Evolutionary conservation across 2,329 filamentous ascomycete genomes (phyloP).

Genomic region (Leptosphaerulina australis): DNA sequence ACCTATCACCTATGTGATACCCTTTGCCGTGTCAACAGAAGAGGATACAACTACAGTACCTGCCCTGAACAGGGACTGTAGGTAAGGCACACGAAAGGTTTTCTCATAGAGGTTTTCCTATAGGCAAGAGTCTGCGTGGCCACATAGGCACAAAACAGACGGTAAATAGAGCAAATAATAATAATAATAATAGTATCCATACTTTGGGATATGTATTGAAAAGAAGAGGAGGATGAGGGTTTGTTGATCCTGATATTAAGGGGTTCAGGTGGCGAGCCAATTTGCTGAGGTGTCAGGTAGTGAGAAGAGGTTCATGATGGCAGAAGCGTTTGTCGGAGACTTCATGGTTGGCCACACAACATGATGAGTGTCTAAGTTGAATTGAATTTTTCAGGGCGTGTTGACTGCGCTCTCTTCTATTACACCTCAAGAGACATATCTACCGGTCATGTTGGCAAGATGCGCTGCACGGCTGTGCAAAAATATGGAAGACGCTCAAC

Average conservation of each 20-base stretch:
- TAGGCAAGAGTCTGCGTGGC: too few relatives aligned
- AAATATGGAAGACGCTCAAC: slow-evolving; percentile 73
- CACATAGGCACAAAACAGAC: too few relatives aligned
- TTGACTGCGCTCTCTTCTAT: slow-evolving; percentile 42
- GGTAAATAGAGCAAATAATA: too few relatives aligned
- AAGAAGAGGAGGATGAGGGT: slow-evolving; percentile 33
- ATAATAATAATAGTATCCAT: too few relatives aligned
- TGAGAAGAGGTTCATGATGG: neutral
- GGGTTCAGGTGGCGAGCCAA: slow-evolving; percentile 25
- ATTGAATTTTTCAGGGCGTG: slow-evolving; percentile 34
- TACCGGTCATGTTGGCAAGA: slow-evolving; percentile 51
- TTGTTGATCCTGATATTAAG: slow-evolving; percentile 31
- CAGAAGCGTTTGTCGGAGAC: slow-evolving; percentile 36
- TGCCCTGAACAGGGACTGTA: too few relatives aligned
- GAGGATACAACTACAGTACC: too few relatives aligned
- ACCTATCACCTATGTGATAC: too few relatives aligned
- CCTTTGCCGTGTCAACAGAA: too few relatives aligned
- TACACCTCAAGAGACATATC: slow-evolving; percentile 54
- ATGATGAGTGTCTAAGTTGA: slow-evolving; percentile 42
- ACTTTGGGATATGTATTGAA: slow-evolving; percentile 36
- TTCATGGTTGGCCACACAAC: slow-evolving; percentile 35
- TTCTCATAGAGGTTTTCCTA: too few relatives aligned
- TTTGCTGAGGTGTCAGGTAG: neutral
- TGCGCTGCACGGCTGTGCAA: slow-evolving; percentile 26
- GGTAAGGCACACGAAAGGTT: too few relatives aligned